phyloP scores from a whole-genome alignment of 345 rosid species.

The Garcia nutans region DNA sequence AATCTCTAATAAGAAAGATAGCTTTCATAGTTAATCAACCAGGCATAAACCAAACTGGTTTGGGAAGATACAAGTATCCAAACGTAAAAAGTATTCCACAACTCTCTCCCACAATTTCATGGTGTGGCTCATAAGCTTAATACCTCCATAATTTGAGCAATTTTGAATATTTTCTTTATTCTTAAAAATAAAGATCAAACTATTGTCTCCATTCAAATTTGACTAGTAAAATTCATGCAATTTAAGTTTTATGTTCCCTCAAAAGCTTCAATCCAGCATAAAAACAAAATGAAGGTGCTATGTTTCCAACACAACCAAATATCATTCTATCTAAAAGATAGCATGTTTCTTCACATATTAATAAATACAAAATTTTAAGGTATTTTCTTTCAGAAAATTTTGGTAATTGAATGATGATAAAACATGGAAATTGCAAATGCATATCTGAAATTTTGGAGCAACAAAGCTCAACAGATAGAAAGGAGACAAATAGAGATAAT shows the following conservation, averaged over 20 bases:
- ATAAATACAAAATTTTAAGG: not conserved
- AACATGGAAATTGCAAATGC: not conserved
- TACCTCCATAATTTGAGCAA: too few species aligned
- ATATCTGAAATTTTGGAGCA: not conserved
- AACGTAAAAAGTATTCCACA: too few species aligned
- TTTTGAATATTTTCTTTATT: too few species aligned
- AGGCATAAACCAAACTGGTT: too few species aligned
- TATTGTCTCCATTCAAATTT: too few species aligned
- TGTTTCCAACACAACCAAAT: not conserved
- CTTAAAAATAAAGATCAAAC: too few species aligned
- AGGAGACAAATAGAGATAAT: not conserved
- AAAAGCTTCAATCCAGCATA: not conserved
- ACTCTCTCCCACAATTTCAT: too few species aligned
- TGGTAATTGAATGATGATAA: not conserved
- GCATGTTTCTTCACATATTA: not conserved
- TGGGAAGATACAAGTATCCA: too few species aligned
- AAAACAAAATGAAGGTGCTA: not conserved
- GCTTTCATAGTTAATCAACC: too few species aligned
- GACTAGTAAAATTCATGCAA: not conserved
- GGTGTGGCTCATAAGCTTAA: too few species aligned
- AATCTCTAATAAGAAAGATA: too few species aligned
- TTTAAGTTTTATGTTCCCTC: not conserved
- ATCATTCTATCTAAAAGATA: not conserved
- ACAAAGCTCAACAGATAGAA: not conserved
- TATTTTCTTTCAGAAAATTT: slow-evolving; percentile 8